Evolutionary conservation across 1,284 basidiomycete genomes (phyloP).

Genomic region (Melampsora allii-populina): DNA sequence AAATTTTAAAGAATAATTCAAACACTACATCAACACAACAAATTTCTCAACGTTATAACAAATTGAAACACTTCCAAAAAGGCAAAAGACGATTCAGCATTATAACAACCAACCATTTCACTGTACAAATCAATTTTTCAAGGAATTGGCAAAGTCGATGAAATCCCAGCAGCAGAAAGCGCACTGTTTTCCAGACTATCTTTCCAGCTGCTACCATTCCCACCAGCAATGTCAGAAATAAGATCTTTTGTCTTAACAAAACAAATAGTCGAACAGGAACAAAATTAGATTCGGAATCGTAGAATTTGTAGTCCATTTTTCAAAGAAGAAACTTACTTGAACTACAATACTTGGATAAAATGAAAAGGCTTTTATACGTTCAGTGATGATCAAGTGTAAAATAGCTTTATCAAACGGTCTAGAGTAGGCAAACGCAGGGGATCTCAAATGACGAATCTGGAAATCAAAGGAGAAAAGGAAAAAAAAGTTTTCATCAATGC

Average conservation of each 20-base stretch:
- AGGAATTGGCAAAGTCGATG: background rate
- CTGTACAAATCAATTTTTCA: background rate
- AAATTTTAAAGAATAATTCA: too few relatives aligned
- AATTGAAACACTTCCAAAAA: too few relatives aligned
- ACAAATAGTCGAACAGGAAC: background rate
- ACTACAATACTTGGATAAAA: conserved; percentile 13
- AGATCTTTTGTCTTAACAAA: background rate
- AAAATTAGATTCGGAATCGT: background rate
- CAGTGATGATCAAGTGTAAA: background rate
- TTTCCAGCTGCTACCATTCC: conserved; percentile 11
- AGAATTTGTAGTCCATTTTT: background rate
- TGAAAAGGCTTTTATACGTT: conserved; percentile 10
- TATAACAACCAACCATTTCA: too few relatives aligned
- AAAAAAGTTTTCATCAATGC: background rate
- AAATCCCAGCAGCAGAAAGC: background rate
- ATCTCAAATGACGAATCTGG: conserved; percentile 11
- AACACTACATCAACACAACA: too few relatives aligned
- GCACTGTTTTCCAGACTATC: conserved; percentile 3
- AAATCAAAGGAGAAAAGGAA: background rate
- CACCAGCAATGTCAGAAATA: conserved; percentile 3
- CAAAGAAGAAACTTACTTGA: background rate
- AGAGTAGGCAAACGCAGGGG: conserved; percentile 4
- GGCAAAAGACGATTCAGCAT: too few relatives aligned
- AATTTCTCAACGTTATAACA: too few relatives aligned
- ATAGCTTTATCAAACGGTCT: conserved; percentile 15